A percentile compares a stretch with the other conserved stretches of the same genome.
Evolutionary conservation across 2,329 filamentous ascomycete species (phyloP).

Genomic region (Lachnellula hyalina): DNA sequence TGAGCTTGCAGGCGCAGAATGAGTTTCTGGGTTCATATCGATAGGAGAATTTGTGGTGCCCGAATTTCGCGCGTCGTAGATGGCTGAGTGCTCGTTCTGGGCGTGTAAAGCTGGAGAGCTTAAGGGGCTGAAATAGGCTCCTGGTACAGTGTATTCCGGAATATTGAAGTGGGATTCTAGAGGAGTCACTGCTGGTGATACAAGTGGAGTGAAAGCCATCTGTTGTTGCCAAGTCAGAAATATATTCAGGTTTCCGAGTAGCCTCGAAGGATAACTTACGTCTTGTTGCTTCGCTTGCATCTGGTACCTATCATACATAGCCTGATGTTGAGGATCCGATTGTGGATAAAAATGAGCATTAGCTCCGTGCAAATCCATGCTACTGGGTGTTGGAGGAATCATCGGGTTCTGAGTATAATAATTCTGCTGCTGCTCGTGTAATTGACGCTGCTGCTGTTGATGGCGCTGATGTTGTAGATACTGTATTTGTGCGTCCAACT

Average conservation of each 20-base stretch:
- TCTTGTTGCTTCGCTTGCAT: slow-evolving; percentile 64
- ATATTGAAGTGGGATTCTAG: slow-evolving; percentile 62
- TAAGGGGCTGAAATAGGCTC: slow-evolving; percentile 75
- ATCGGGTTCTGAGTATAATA: slow-evolving; percentile 54
- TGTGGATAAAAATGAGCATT: slow-evolving; percentile 54
- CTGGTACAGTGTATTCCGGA: slow-evolving; percentile 52
- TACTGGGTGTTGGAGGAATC: slow-evolving; percentile 75
- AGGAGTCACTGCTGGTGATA: slow-evolving; percentile 79
- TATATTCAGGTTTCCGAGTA: neutral
- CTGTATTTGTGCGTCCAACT: slow-evolving; percentile 61
- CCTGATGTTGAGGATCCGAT: slow-evolving; percentile 48
- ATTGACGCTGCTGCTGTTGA: slow-evolving; percentile 44
- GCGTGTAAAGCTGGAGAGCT: slow-evolving; percentile 76
- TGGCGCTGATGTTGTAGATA: slow-evolving; percentile 60
- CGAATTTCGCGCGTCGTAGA: slow-evolving; percentile 35
- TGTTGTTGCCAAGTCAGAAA: slow-evolving; percentile 30
- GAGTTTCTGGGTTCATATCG: slow-evolving; percentile 26
- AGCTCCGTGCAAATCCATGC: slow-evolving; percentile 65
- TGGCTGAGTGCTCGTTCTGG: slow-evolving; percentile 49
- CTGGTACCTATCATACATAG: slow-evolving; percentile 56
- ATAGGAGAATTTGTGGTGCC: slow-evolving; percentile 31
- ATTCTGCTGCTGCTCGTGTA: slow-evolving; percentile 45
- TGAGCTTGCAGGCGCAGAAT: slow-evolving; percentile 24
- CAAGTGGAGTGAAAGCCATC: slow-evolving; percentile 75
- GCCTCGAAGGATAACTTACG: slow-evolving; percentile 36